phyloP scores from a whole-genome alignment of 1,139 yeast genomes.

The Pneumocystis carinii region DNA sequence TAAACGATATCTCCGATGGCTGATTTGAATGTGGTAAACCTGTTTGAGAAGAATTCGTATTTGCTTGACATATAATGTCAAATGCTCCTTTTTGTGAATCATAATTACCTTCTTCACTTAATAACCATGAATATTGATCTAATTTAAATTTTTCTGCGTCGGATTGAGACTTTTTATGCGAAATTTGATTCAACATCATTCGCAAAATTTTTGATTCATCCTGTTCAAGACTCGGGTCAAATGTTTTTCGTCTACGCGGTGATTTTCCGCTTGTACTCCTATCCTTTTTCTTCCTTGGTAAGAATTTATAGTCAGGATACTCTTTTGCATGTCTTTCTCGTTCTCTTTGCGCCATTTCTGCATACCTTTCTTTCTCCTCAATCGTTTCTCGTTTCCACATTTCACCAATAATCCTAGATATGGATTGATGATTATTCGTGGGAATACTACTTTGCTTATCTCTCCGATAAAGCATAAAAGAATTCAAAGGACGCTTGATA shows the following conservation, averaged over 20 bases:
- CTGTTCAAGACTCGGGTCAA: not conserved
- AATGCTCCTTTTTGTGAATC: not conserved
- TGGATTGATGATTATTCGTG: constrained; percentile 29
- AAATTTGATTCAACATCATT: not conserved
- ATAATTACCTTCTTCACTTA: not conserved
- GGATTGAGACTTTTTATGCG: not conserved
- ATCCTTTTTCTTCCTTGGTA: constrained; percentile 11
- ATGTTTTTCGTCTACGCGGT: not conserved
- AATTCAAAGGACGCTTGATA: constrained; percentile 35
- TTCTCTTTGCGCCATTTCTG: constrained; percentile 10
- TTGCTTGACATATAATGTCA: not conserved
- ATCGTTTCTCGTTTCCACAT: constrained; percentile 26
- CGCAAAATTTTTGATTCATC: not conserved
- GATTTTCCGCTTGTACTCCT: not conserved
- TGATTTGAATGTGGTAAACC: no score
- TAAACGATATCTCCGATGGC: not conserved
- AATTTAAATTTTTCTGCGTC: not conserved
- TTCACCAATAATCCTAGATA: constrained; percentile 32
- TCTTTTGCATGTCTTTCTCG: constrained; percentile 6
- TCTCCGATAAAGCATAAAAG: constrained; percentile 35
- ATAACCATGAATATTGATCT: not conserved
- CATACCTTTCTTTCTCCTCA: constrained; percentile 11
- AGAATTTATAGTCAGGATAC: constrained; percentile 12
- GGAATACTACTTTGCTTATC: constrained; percentile 15
- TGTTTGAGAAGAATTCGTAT: no score